Conservation (phyloP, 225 moss, liverwort and hornwort genomes). For the Polytrichum commune region DNA sequence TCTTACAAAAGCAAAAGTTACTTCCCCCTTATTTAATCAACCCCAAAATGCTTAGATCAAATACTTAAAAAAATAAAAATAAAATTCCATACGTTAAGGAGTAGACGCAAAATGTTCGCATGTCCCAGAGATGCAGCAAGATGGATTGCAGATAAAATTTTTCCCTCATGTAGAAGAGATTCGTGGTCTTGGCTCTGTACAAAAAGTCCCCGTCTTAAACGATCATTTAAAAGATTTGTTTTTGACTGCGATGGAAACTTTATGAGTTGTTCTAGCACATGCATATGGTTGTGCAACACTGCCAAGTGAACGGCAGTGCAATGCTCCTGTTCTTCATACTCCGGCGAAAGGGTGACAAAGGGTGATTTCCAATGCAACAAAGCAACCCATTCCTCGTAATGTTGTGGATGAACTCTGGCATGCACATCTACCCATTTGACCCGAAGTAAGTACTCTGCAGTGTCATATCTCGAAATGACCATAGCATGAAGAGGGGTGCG, state of each 20-base stretch:
- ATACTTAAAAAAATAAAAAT: too few relatives aligned
- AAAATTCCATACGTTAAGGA: too few relatives aligned
- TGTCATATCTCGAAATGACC: neutral
- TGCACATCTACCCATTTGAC: neutral
- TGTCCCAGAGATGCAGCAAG: neutral
- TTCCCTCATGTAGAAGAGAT: neutral
- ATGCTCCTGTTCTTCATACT: neutral
- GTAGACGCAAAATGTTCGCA: neutral
- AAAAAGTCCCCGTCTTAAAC: neutral
- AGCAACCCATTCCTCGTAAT: neutral
- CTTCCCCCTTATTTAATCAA: too few relatives aligned
- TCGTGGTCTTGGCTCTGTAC: neutral
- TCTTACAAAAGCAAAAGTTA: neutral
- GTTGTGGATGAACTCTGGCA: neutral
- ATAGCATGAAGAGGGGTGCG: neutral
- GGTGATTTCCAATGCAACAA: slow-evolving; percentile 2
- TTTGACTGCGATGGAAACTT: neutral
- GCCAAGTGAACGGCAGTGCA: neutral
- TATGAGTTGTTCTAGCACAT: neutral
- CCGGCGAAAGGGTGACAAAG: neutral
- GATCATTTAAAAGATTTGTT: neutral
- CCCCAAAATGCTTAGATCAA: too few relatives aligned
- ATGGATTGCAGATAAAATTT: neutral
- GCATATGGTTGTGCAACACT: neutral
- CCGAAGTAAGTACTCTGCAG: neutral